Percentiles rank a stretch among this genome's conserved stretches.
Conservation (phyloP, 495 filamentous ascomycete genomes). For the Glutinoglossum americanum region DNA sequence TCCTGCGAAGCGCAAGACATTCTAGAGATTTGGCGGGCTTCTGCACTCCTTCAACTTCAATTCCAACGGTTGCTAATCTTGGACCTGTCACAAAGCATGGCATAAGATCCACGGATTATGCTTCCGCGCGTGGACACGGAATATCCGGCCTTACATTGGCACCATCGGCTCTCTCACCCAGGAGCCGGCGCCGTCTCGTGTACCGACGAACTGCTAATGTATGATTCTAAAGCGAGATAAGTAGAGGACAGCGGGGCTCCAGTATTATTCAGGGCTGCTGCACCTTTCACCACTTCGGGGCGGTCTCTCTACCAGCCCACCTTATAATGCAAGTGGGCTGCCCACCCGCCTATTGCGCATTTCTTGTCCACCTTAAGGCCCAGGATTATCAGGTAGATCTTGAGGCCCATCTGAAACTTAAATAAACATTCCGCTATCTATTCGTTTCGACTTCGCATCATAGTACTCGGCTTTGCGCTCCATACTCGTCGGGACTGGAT, state of each 20-base stretch:
- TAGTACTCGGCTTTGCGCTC: background rate
- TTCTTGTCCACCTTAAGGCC: background rate
- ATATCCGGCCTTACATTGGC: background rate
- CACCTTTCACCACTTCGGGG: background rate
- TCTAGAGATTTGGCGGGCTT: background rate
- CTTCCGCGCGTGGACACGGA: conserved; percentile 17
- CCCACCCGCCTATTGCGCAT: background rate
- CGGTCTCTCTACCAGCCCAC: background rate
- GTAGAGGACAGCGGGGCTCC: background rate
- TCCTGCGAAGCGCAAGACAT: background rate
- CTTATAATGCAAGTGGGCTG: background rate
- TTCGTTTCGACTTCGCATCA: background rate
- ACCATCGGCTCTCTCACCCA: conserved; percentile 14
- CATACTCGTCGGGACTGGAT: conserved; percentile 18
- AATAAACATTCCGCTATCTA: background rate
- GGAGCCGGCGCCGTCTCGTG: conserved; percentile 21
- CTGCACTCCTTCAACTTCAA: background rate
- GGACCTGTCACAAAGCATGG: conserved; percentile 17
- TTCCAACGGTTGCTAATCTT: background rate
- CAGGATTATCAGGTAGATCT: background rate
- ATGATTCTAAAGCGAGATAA: background rate
- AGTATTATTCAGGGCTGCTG: background rate
- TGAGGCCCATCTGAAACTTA: background rate
- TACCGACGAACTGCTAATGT: conserved; percentile 9
- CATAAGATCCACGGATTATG: conserved; percentile 37